Evolutionary conservation across 176 grass and related monocot genomes (phyloP).

Genomic region (Carex kokanica): DNA sequence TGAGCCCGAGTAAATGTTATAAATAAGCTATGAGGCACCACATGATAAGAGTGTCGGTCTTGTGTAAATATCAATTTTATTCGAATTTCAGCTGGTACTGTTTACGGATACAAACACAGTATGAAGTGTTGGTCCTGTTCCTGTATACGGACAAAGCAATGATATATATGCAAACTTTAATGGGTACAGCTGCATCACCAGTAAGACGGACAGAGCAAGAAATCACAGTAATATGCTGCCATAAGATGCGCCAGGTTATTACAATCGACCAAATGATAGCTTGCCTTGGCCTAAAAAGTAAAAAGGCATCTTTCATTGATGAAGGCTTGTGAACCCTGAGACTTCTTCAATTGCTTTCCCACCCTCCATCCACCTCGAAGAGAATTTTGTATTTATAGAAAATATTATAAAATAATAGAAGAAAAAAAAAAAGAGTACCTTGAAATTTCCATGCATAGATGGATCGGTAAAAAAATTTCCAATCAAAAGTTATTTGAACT

Average conservation of each 20-base stretch:
- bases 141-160: not conserved
- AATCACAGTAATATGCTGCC: not conserved
- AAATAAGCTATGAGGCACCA: not conserved
- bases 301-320: slow-evolving; percentile 19
- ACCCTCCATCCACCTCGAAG: not conserved
- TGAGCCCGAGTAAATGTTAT: not conserved
- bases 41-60: not conserved
- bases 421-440: too few relatives aligned
- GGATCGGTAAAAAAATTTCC: too few relatives aligned
- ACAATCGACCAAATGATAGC: not conserved
- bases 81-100: not conserved
- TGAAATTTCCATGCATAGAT: too few relatives aligned
- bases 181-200: not conserved
- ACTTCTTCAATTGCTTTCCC: slow-evolving; percentile 8
- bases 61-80: too few relatives aligned
- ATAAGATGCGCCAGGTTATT: not conserved
- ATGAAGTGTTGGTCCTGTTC: not conserved
- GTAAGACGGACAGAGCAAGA: not conserved
- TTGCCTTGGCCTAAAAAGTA: not conserved
- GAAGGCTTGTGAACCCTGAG: not conserved
- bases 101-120: not conserved
- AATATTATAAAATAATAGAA: too few relatives aligned
- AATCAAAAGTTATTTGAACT: too few relatives aligned
- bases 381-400: too few relatives aligned
- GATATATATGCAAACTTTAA: not conserved